Percentiles rank a stretch among this genome's conserved stretches.
phyloP scores from a whole-genome alignment of 176 grass and related monocot genomes.

The Paspalum notatum region DNA sequence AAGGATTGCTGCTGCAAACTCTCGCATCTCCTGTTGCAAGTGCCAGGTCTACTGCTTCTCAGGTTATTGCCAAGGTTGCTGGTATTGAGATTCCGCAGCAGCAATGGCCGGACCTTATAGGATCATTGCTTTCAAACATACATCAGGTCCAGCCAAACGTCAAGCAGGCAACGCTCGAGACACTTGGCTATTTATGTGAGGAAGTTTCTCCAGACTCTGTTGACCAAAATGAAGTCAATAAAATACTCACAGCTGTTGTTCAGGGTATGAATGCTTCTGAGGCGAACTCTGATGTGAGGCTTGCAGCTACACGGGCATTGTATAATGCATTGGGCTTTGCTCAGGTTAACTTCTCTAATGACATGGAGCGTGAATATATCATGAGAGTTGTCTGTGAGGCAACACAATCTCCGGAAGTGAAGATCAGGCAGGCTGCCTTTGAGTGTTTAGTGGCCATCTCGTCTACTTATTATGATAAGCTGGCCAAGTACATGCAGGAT shows the following conservation, averaged over 20 bases:
- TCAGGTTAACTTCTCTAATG: constrained; percentile 82
- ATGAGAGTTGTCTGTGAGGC: constrained; percentile 88
- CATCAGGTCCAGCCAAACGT: constrained; percentile 73
- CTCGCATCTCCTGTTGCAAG: constrained; percentile 72
- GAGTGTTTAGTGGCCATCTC: constrained; percentile 92
- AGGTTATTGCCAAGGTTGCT: constrained; percentile 84
- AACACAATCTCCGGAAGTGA: constrained; percentile 63
- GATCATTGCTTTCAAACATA: constrained; percentile 72
- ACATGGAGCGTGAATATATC: constrained; percentile 92
- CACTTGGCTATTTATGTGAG: constrained; percentile 88
- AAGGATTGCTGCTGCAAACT: constrained; percentile 65
- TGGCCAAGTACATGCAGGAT: constrained; percentile 75
- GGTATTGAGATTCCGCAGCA: constrained; percentile 82
- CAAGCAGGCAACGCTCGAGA: constrained; percentile 79
- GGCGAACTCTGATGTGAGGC: constrained; percentile 70
- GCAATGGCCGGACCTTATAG: constrained; percentile 84
- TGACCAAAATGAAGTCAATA: constrained; percentile 83
- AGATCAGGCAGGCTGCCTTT: constrained; percentile 86
- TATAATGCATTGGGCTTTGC: constrained; percentile 87
- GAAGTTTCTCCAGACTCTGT: constrained; percentile 76
- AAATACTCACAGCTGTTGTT: constrained; percentile 90
- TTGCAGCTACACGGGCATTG: constrained; percentile 77
- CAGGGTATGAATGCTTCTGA: constrained; percentile 93
- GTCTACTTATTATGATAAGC: constrained; percentile 78
- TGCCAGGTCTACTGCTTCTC: constrained; percentile 84